Conservation (phyloP, 495 filamentous ascomycete genomes). For the Beverwykella pulmonaria region DNA sequence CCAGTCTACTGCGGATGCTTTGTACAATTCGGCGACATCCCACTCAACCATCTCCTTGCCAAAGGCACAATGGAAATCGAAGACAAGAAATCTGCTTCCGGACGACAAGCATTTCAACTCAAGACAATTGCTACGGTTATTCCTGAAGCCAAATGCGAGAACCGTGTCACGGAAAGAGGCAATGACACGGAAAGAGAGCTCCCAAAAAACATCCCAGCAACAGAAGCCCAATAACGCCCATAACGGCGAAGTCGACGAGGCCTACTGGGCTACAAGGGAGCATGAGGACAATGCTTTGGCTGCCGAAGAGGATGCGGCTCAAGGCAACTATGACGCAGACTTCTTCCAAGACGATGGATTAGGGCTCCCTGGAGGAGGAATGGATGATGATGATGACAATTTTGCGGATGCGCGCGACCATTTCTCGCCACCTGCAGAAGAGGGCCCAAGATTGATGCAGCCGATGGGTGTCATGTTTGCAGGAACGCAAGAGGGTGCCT, state of each 20-base stretch:
- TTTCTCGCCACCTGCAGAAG: conserved; percentile 73
- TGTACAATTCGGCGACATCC: conserved; percentile 81
- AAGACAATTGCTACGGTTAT: conserved; percentile 80
- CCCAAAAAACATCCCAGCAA: conserved; percentile 25
- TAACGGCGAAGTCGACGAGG: conserved; percentile 84
- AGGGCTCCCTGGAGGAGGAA: conserved; percentile 68
- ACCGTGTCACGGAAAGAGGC: conserved; percentile 61
- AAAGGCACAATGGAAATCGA: conserved; percentile 93
- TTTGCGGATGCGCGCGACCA: conserved; percentile 93
- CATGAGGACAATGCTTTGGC: conserved; percentile 51
- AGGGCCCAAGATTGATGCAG: conserved; percentile 49
- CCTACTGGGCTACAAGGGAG: conserved; percentile 89
- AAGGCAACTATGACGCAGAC: conserved; percentile 87
- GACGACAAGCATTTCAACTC: conserved; percentile 99
- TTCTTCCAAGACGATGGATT: conserved; percentile 98
- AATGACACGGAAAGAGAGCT: background rate
- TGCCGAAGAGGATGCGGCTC: conserved; percentile 58
- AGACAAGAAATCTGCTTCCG: conserved; percentile 86
- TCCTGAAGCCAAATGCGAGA: conserved; percentile 89
- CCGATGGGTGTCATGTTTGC: conserved; percentile 48
- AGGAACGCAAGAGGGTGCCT: conserved; percentile 54
- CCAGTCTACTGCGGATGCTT: conserved; percentile 68
- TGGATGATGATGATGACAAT: conserved; percentile 78
- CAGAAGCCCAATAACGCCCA: conserved; percentile 56
- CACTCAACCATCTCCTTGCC: conserved; percentile 80